Conservation (phyloP, 169 alveolate genomes). For the Cyclospora cayetanensis region DNA sequence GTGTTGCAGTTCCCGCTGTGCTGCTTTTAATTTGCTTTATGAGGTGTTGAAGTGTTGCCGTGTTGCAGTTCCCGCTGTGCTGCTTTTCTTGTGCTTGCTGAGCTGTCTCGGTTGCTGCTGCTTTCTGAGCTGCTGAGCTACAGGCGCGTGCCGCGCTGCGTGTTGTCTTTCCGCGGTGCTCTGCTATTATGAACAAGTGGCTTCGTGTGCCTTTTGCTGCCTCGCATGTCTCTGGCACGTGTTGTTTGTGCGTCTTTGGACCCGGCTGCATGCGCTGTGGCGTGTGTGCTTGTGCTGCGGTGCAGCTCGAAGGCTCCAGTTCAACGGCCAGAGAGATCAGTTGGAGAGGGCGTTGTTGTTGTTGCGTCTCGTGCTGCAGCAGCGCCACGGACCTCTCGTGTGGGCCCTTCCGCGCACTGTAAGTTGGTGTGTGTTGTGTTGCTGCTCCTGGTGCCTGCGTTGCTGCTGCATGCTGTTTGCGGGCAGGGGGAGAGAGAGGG, state of each 20-base stretch:
- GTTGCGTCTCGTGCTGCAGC: conserved; percentile 58
- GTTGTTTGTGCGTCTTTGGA: background rate
- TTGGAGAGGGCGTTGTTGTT: conserved; percentile 32
- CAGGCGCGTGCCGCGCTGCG: no score
- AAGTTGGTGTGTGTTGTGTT: background rate
- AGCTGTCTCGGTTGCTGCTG: no score
- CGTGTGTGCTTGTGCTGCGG: background rate
- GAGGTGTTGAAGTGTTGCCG: no score
- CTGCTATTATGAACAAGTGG: no score
- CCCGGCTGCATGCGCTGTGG: background rate
- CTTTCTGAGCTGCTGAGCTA: no score
- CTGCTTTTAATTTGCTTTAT: no score
- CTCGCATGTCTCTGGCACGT: background rate
- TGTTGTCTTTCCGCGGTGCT: no score
- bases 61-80: no score
- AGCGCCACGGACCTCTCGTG: conserved; percentile 26
- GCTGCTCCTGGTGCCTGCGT: background rate
- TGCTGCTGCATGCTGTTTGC: no score
- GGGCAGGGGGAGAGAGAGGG: no score
- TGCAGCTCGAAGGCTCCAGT: conserved; percentile 22
- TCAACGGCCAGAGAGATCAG: conserved; percentile 11
- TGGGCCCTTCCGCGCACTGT: background rate
- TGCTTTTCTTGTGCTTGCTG: no score
- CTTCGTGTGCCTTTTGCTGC: conserved; percentile 6
- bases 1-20: no score